phyloP scores from a whole-genome alignment of 306 rosid genomes.

The Castanospermum australe region DNA sequence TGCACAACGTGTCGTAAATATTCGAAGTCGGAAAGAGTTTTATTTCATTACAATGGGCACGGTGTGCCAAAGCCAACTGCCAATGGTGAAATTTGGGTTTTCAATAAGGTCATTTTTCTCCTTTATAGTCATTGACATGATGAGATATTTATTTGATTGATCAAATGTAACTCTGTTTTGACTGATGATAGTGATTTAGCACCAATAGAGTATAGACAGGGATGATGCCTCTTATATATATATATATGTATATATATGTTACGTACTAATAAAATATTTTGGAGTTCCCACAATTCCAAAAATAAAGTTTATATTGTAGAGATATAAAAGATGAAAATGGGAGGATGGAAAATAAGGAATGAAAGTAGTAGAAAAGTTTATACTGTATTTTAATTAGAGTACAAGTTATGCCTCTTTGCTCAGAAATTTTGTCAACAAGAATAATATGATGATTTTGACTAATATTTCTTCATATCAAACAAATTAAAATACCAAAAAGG shows the following conservation, averaged over 20 bases:
- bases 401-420: constrained; percentile 4
- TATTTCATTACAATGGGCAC: constrained; percentile 98
- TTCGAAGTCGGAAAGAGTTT: constrained; percentile 93
- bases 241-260: too few species aligned
- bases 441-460: too few species aligned
- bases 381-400: not conserved
- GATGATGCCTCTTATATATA: not conserved
- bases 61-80: constrained; percentile 98
- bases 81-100: constrained; percentile 98
- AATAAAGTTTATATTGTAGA: not conserved
- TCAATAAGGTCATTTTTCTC: constrained; percentile 72
- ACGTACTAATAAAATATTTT: too few species aligned
- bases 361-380: not conserved
- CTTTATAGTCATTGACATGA: not conserved
- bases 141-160: not conserved
- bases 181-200: not conserved
- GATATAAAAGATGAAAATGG: constrained; percentile 1
- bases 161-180: not conserved
- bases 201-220: not conserved
- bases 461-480: not conserved
- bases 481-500: not conserved
- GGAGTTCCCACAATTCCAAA: not conserved
- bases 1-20: constrained; percentile 81
- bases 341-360: constrained; percentile 11
- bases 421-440: too few species aligned